These are phyloP conservation scores for Priceomyces haplophilus DNA, from an alignment of 805 yeast genomes.

Conservation along the genomic window DNA sequence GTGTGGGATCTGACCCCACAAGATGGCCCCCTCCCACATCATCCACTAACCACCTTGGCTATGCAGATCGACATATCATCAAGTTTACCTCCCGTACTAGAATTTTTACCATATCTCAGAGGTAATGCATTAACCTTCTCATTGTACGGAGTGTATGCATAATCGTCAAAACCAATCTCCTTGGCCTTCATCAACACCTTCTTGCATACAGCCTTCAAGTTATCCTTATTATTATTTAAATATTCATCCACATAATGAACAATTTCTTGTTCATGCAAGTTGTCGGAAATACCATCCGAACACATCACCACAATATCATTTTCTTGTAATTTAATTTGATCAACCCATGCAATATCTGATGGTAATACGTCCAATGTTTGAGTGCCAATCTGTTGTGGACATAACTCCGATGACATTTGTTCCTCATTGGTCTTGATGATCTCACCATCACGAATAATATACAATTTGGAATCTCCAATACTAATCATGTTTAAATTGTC, in stretches of 20 bases:
- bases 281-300: conserved; percentile 55
- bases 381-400: conserved; percentile 57
- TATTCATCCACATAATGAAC: conserved; percentile 33
- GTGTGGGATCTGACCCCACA: no score
- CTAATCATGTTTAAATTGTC: conserved; percentile 44
- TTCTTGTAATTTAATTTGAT: conserved; percentile 35
- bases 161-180: conserved; percentile 50
- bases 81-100: conserved; percentile 50
- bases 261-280: conserved; percentile 49
- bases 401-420: conserved; percentile 43
- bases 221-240: conserved; percentile 24
- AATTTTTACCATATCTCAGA: conserved; percentile 23
- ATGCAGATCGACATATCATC: conserved; percentile 54
- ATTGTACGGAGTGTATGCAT: conserved; percentile 52
- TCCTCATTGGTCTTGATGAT: conserved; percentile 43
- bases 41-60: conserved; percentile 39
- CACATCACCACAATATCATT: conserved; percentile 46
- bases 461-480: conserved; percentile 52
- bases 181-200: conserved; percentile 43
- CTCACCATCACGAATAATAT: conserved; percentile 45
- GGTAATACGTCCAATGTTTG: conserved; percentile 43
- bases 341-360: conserved; percentile 47
- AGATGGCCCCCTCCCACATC: background rate
- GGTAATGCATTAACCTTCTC: conserved; percentile 47
- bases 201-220: conserved; percentile 39